phyloP scores from a whole-genome alignment of 257 asterid species.

The Solanum pimpinellifolium region DNA sequence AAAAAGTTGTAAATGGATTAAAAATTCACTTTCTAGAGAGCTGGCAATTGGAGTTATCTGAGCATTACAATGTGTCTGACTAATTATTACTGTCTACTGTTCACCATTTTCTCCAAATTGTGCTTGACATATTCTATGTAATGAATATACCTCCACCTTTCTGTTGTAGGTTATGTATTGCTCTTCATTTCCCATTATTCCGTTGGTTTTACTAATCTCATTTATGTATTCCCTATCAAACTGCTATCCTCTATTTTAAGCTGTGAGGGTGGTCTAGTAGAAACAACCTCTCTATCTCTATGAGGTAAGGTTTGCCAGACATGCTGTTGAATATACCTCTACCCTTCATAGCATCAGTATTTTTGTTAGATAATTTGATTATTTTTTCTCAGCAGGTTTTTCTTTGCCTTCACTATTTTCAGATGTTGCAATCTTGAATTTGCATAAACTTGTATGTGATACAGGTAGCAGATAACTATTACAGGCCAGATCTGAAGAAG shows the following conservation, averaged over 20 bases:
- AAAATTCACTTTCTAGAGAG: background rate
- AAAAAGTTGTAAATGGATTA: background rate
- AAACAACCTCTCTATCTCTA: too few species aligned
- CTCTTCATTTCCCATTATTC: too few species aligned
- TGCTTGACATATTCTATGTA: background rate
- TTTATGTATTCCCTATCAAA: too few species aligned
- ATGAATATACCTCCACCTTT: background rate
- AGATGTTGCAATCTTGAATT: background rate
- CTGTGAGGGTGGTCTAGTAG: too few species aligned
- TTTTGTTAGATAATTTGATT: background rate
- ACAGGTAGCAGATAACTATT: conserved; percentile 69
- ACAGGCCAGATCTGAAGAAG: conserved; percentile 82
- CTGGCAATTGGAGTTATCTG: background rate
- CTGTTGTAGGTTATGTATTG: background rate
- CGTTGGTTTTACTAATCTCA: too few species aligned
- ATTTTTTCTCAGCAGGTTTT: too few species aligned
- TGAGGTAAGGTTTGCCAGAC: too few species aligned
- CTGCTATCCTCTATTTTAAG: too few species aligned
- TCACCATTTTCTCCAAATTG: background rate
- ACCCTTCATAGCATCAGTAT: background rate
- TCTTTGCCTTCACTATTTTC: background rate
- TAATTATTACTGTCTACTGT: background rate
- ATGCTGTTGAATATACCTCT: background rate
- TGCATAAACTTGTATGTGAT: background rate
- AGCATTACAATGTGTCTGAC: background rate